These are phyloP conservation scores for Ceratocystis diversiconidia DNA, from an alignment of 2,329 filamentous ascomycete species.

Conservation along the genomic window DNA sequence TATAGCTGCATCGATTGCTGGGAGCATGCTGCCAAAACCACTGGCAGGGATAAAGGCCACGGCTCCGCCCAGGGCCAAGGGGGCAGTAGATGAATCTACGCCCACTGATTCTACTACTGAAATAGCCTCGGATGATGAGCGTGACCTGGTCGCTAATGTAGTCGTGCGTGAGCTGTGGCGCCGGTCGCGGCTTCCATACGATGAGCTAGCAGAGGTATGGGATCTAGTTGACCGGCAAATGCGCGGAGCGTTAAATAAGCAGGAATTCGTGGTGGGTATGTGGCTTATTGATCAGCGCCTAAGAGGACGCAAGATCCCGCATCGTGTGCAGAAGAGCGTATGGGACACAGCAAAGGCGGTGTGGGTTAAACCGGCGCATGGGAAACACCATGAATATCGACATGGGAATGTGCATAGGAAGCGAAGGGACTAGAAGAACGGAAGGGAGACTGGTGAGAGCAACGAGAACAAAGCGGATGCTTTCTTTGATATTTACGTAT, in stretches of 20 bases:
- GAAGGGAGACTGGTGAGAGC: neutral
- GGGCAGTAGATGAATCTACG: neutral
- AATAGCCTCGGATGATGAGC: conserved; percentile 22
- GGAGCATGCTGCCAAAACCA: neutral
- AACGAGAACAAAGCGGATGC: neutral
- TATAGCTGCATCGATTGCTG: neutral
- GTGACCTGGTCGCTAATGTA: conserved; percentile 48
- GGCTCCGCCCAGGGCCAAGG: neutral
- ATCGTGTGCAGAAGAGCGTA: conserved; percentile 56
- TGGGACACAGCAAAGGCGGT: conserved; percentile 53
- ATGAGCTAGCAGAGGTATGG: conserved; percentile 64
- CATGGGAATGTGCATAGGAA: neutral
- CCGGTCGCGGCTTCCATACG: conserved; percentile 50
- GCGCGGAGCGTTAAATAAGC: conserved; percentile 43
- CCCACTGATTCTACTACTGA: conserved; percentile 8
- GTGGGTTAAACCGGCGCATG: conserved; percentile 22
- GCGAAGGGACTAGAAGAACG: neutral
- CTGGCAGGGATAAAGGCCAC: neutral
- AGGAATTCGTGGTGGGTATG: conserved; percentile 70
- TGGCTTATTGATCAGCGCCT: conserved; percentile 72
- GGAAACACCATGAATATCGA: neutral
- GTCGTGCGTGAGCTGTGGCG: conserved; percentile 64
- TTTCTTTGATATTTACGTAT: neutral
- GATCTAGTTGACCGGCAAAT: conserved; percentile 50
- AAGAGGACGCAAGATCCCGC: conserved; percentile 64